Base-by-base conservation (phyloP, 495 filamentous ascomycete genomes). In the Hyaloscypha variabilis region DNA sequence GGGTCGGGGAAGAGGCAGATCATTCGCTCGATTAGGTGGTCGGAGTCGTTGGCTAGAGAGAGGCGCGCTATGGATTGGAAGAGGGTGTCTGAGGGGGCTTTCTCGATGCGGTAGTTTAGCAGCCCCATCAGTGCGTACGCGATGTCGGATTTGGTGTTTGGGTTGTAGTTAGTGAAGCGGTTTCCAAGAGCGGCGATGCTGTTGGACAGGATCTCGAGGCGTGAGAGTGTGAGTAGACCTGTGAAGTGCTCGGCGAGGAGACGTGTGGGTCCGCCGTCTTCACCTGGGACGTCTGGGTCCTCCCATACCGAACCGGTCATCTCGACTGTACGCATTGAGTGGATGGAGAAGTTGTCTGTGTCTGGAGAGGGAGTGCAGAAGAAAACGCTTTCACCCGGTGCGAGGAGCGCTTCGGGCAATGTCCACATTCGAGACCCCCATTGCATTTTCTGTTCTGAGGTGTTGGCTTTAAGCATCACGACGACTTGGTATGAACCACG, bases 61-160 rank as follows among this genome's bases (percentile, higher is more conserved):
- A 82, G 73, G 3, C 78, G 70, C 23, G 82, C 79, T 31, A 83
- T 77, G 19, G 79, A 79, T 67, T 83, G 78, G 67, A 82, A 83
- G 3, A 54, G 64, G 1, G 67, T 73, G 58, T 84, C 82, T 8
- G 69, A 71, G 23, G 53, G 66, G 58, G 73, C 74, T 26, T 75
- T 70, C 23, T 63, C 51, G 0, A 76, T 78, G 13, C 81, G 69
- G 21, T 73, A 62, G 24, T 74, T 70, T 6, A 81, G 70, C 21
- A 83, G 75, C 3, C 79, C 77, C 78, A 80, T 82, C 10, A 84
- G 65, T 6, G 77, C 79, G 63, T 83, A 84, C 17, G 75, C 67
- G 13, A 75, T 69, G 56, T 84, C 82, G 3, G 75, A 79, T 0
- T 26, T 21, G 24, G 24, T 17, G 42, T 24, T 42, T 3, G 21